Evolutionary conservation across 345 rosid species (phyloP).

Genomic region (Bruguiera parviflora): DNA sequence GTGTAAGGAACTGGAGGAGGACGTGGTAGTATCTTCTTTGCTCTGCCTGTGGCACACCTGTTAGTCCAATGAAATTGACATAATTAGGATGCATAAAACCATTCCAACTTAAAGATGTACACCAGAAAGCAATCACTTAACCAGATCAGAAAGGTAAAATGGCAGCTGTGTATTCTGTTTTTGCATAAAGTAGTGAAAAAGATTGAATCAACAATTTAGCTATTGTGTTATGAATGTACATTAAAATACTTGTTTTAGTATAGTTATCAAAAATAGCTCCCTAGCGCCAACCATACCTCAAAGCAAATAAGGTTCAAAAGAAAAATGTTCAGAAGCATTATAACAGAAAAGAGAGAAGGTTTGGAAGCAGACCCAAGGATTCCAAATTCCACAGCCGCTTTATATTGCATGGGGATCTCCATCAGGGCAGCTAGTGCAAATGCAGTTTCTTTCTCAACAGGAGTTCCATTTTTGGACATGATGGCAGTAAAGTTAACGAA

Average conservation of each 20-base stretch:
- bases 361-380: constrained; percentile 15
- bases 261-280: too few relatives aligned
- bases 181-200: too few relatives aligned
- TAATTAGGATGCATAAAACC: background rate
- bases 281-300: too few relatives aligned
- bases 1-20: constrained; percentile 58
- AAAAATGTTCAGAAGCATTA: background rate
- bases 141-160: too few relatives aligned
- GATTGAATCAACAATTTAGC: too few relatives aligned
- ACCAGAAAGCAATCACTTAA: background rate
- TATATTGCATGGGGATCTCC: constrained; percentile 27
- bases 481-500: constrained; percentile 30
- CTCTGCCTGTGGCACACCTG: constrained; percentile 46
- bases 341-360: background rate
- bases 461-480: constrained; percentile 15
- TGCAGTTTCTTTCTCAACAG: constrained; percentile 22
- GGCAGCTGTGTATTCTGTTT: too few relatives aligned
- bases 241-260: too few relatives aligned
- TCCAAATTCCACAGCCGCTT: constrained; percentile 23
- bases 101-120: background rate
- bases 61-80: constrained; percentile 8
- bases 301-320: too few relatives aligned
- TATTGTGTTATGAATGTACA: too few relatives aligned
- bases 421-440: constrained; percentile 30
- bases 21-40: constrained; percentile 49